Evolutionary conservation across 495 filamentous ascomycete species (phyloP), one percentile per base, ranked within the genome.

Genomic region (Chaetomidium leptoderma): DNA sequence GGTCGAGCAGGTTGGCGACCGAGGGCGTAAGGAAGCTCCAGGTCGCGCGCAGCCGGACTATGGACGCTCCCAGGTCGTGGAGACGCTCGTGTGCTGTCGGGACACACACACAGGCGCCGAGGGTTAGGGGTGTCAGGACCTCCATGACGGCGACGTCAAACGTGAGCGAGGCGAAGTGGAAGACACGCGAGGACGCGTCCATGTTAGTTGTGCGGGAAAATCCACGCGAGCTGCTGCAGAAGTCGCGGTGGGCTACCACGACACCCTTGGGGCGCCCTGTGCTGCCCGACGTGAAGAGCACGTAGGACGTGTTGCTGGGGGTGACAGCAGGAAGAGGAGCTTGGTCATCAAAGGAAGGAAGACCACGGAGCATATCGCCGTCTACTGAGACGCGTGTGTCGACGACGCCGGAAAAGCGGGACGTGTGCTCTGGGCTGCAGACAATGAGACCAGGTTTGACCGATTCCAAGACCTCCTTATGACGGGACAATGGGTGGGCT

Each of bases 401-500:
- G 21, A 60, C 53, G 14, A 58, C 33, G 10, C 52, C 52, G 11
- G 45, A 23, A n/a, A 56, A 63, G 8, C 56, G 55, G 6, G 55
- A 37, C 10, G 53, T 44, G 43, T 61, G 30, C 29, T 61, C 40
- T 48, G 62, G 39, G 10, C 67, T 66, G 59, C 52, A 58, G 19
- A 70, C 17, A 21, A 67, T 47, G 30, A 74, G 53, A 2, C 77
- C 69, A 11, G 72, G 64, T 42, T 70, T 62, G 4, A 65, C 40
- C 1, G 51, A 24, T 6, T 64, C 60, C 11, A 71, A 30, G 37
- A 74, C 62, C n/a, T 57, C 59, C 32, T 62, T 69, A 16, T 83
- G 65, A 3, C 84, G 77, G 45, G 72, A 66, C 11, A 65, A 66
- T 14, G 86, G 83, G 47, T 84, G 74, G 0, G 72, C 71, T 13